These are phyloP conservation scores for Zygosaccharomyces gambellarensis DNA, from an alignment of 805 yeast species.

Conservation along the genomic window DNA sequence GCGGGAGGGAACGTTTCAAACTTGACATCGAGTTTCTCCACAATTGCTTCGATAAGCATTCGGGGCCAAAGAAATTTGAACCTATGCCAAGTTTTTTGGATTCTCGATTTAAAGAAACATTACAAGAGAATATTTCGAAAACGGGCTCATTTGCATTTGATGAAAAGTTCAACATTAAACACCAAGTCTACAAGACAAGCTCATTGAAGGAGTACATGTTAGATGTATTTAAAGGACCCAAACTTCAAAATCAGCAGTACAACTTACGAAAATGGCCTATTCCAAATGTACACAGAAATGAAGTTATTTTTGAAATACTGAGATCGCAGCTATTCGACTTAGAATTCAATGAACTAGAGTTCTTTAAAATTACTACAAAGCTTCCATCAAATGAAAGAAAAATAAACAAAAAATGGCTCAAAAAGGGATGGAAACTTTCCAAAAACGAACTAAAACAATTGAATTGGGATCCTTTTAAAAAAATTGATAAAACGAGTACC, in stretches of 20 bases:
- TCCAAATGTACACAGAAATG: background rate
- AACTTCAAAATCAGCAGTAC: background rate
- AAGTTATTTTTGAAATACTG: constrained; percentile 4
- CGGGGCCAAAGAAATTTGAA: background rate
- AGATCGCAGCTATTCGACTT: constrained; percentile 12
- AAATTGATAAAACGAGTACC: background rate
- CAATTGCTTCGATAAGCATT: background rate
- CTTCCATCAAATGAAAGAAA: background rate
- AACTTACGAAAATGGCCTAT: background rate
- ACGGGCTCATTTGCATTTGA: background rate
- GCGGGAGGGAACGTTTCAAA: background rate
- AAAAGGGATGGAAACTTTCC: constrained; percentile 17
- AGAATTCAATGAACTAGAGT: constrained; percentile 19
- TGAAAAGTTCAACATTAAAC: background rate
- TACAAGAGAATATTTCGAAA: background rate
- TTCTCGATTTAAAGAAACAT: background rate
- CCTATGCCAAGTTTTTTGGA: background rate
- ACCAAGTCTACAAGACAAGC: background rate
- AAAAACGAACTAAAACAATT: constrained; percentile 11
- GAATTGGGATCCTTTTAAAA: constrained; percentile 23
- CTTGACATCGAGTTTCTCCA: background rate
- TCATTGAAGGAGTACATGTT: background rate
- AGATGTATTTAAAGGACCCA: background rate
- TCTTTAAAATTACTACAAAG: constrained; percentile 9
- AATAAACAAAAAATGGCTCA: background rate